Conservation (phyloP, 495 filamentous ascomycete species). For the Hypoxylon subgilvum region DNA sequence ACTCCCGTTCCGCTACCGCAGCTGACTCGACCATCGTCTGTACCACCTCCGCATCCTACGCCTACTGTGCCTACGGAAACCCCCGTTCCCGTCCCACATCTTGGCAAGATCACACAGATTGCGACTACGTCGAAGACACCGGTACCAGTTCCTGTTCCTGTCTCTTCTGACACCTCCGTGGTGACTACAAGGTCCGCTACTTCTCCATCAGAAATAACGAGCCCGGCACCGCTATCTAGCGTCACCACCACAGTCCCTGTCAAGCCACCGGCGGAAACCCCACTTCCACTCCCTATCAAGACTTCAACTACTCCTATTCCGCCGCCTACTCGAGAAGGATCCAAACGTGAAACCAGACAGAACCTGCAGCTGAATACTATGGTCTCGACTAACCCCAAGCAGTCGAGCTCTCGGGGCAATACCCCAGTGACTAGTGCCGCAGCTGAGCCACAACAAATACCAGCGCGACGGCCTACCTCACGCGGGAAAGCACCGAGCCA, state of each 20-base stretch:
- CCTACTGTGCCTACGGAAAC: conserved; percentile 49
- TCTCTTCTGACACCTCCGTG: conserved; percentile 39
- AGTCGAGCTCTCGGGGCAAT: conserved; percentile 31
- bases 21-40: conserved; percentile 41
- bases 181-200: conserved; percentile 39
- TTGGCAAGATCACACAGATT: conserved; percentile 55
- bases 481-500: conserved; percentile 57
- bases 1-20: conserved; percentile 58
- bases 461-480: conserved; percentile 50
- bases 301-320: conserved; percentile 62
- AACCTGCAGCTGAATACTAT: conserved; percentile 42
- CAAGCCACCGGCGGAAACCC: conserved; percentile 41
- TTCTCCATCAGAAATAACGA: conserved; percentile 36
- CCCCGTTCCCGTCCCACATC: conserved; percentile 57
- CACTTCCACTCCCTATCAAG: conserved; percentile 42
- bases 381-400: conserved; percentile 42
- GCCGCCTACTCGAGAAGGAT: conserved; percentile 54
- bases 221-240: conserved; percentile 33
- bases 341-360: conserved; percentile 42
- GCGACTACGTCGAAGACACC: conserved; percentile 55
- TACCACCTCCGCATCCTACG: conserved; percentile 31
- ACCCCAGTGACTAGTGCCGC: conserved; percentile 24
- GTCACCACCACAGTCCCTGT: conserved; percentile 36
- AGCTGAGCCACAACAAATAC: conserved; percentile 23
- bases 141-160: conserved; percentile 42